These are phyloP conservation scores for Trichocomaceae sp. DNA, from an alignment of 2,329 filamentous ascomycete species.

Conservation along the genomic window DNA sequence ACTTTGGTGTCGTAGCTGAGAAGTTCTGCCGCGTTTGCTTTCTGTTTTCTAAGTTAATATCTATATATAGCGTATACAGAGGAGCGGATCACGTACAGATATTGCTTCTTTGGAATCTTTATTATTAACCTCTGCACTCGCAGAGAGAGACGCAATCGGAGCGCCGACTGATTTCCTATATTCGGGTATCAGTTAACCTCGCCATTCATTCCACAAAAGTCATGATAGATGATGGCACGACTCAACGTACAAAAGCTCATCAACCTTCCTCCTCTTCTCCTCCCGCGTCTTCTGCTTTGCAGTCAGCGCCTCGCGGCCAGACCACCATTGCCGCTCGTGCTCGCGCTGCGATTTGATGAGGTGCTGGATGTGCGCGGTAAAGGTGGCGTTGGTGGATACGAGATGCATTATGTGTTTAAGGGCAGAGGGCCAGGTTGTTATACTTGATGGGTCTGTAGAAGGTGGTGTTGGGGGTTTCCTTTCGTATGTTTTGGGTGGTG, in stretches of 20 bases:
- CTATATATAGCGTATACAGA: neutral
- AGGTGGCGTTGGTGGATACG: conserved; percentile 40
- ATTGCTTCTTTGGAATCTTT: neutral
- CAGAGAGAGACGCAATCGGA: conserved; percentile 21
- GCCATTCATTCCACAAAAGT: too few relatives aligned
- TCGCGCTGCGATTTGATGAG: conserved; percentile 58
- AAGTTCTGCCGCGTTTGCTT: conserved; percentile 51
- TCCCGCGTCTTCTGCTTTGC: conserved; percentile 46
- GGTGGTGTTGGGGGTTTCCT: conserved; percentile 3
- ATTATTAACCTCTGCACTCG: neutral
- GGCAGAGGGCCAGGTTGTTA: conserved; percentile 48
- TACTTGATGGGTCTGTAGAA: conserved; percentile 37
- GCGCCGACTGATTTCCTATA: conserved; percentile 43
- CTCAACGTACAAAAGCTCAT: conserved; percentile 47
- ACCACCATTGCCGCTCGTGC: conserved; percentile 58
- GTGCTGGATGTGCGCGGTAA: conserved; percentile 43
- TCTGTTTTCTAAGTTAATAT: conserved; percentile 20
- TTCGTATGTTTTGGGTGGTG: neutral
- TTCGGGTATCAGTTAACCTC: neutral
- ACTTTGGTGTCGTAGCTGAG: conserved; percentile 56
- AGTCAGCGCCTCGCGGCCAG: conserved; percentile 46
- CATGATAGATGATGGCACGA: neutral
- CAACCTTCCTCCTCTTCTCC: conserved; percentile 49
- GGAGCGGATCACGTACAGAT: neutral
- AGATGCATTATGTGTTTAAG: conserved; percentile 47